Evolutionary conservation across 2,329 filamentous ascomycete genomes (phyloP).

Genomic region (Bipolaris cookei): DNA sequence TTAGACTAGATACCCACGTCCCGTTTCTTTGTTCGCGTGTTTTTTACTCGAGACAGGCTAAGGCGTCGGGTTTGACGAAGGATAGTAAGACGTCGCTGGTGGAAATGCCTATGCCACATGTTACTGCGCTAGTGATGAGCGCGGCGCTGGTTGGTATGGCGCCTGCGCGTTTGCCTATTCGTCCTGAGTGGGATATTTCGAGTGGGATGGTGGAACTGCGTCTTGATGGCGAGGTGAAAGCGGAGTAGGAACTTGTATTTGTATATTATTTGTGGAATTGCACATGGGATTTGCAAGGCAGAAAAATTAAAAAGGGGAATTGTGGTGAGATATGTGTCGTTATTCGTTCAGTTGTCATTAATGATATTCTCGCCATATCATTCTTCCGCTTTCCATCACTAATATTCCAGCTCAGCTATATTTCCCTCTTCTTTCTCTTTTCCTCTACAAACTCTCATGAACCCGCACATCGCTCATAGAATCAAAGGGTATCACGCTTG

Average conservation of each 20-base stretch:
- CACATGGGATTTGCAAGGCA: too few species aligned
- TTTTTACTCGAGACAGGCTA: conserved; percentile 40
- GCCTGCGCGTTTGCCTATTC: conserved; percentile 30
- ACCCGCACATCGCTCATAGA: conserved; percentile 29
- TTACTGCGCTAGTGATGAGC: conserved; percentile 44
- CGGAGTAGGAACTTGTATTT: neutral
- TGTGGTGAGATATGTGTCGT: too few species aligned
- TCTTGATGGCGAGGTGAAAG: conserved; percentile 16
- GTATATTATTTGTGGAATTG: too few species aligned
- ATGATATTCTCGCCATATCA: neutral
- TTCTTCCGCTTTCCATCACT: neutral
- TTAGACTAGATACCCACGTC: conserved; percentile 41
- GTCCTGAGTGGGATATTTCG: conserved; percentile 14
- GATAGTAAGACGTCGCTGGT: conserved; percentile 36
- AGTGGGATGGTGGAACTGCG: conserved; percentile 26
- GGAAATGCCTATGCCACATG: conserved; percentile 39
- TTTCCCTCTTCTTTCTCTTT: neutral
- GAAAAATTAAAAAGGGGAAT: too few species aligned
- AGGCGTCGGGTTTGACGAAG: conserved; percentile 25
- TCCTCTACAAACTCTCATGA: conserved; percentile 19
- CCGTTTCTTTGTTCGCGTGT: conserved; percentile 43
- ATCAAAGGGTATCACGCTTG: conserved; percentile 28
- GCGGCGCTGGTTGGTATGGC: conserved; percentile 46
- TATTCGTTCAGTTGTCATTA: too few species aligned
- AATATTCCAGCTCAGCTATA: too few species aligned